Base-by-base conservation (phyloP, 1,284 basidiomycete genomes). In the Flammula alnicola region DNA sequence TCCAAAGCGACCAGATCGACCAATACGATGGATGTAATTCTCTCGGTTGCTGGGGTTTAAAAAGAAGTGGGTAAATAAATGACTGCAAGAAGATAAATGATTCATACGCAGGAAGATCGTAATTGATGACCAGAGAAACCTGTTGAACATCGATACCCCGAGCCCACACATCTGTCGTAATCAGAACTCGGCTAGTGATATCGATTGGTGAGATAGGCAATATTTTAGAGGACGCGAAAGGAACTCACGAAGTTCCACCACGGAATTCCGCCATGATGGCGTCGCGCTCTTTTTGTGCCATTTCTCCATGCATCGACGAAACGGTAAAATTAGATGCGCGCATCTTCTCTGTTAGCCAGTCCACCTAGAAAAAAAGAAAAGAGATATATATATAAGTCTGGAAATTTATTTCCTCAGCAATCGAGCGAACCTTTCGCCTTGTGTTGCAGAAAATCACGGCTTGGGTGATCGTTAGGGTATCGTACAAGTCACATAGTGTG, bases 391-490 rank as follows among this genome's bases (percentile, higher is more conserved):
- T n/a, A n/a, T 59, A 12, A 59, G 47, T 14, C 12, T 37, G 14
- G 43, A 38, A 19, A 38, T 30, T 50, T 5, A 9, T 27, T 25
- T 29, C 8, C 29, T 43, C 17, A 29, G 44, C 17, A 35, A n/a
- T 23, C 14, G 10, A 47, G 59, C 76, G 27, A 47, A 88, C 91
- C 87, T 99, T 99, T 75, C 96, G 82, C 61, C 94, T 81, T 4
- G 96, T 99, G 77, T 99, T 99, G 77, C 97, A 99, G 79, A 99
- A 99, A 66, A 99, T 98, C 69, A 99, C 96, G 22, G 97, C 96
- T 79, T 99, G 97, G 1, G 97, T 99, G 71, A 99, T 99, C 23
- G 97, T 98, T 44, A 99, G 83, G 14, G 96, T 98, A 71, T 99
- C 97, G 75, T 99, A 99, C 45, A 96, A 73, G 73, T 99, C 97